Conservation (phyloP, 768 basidiomycete genomes). For the Sistotremastrum suecicum region DNA sequence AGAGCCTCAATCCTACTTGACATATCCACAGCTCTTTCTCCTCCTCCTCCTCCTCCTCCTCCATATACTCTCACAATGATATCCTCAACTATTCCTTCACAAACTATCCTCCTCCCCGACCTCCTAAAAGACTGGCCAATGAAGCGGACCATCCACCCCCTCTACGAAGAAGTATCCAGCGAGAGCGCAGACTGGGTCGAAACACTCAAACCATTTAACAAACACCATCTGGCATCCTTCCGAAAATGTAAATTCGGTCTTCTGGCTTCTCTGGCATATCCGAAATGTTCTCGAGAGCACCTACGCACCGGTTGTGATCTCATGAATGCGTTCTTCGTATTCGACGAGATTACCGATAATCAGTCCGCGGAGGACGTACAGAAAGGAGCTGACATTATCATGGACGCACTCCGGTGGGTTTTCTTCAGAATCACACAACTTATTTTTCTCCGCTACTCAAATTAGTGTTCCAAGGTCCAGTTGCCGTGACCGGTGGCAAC, state of each 20-base stretch:
- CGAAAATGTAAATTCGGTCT: conserved; percentile 12
- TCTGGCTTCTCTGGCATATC: conserved; percentile 7
- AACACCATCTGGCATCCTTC: conserved; percentile 10
- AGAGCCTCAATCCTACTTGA: no score
- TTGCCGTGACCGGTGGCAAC: no score
- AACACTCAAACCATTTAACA: conserved; percentile 7
- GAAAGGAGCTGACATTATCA: conserved; percentile 19
- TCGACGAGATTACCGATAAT: conserved; percentile 19
- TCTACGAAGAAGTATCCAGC: conserved; percentile 3
- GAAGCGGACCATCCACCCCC: conserved; percentile 6
- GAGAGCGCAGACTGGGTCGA: conserved; percentile 9
- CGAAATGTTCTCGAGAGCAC: conserved; percentile 7
- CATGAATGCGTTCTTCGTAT: conserved; percentile 18
- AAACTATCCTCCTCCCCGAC: conserved; percentile 5
- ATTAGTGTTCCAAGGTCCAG: no score
- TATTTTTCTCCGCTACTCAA: no score
- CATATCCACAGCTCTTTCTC: no score
- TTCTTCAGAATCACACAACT: no score
- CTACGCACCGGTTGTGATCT: conserved; percentile 17
- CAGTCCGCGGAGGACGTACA: conserved; percentile 17
- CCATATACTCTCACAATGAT: no score
- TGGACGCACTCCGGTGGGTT: conserved; percentile 20
- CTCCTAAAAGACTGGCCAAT: conserved; percentile 11
- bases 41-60: no score
- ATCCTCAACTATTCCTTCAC: no score